Conservation (phyloP, 2,329 filamentous ascomycete genomes). For the Rutstroemia sp. region DNA sequence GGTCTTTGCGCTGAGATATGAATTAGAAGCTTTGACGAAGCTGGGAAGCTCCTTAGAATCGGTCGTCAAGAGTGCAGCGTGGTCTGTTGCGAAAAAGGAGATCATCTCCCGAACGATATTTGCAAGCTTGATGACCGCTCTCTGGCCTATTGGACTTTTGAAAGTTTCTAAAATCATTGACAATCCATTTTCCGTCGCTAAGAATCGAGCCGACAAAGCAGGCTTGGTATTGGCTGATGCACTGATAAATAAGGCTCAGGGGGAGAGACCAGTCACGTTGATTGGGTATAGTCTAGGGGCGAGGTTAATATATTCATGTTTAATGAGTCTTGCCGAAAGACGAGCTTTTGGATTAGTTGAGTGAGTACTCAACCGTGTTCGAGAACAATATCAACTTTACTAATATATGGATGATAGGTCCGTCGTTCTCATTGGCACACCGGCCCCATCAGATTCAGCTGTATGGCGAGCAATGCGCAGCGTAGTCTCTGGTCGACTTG, state of each 20-base stretch:
- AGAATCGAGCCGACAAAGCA: constrained; percentile 71
- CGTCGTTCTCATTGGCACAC: constrained; percentile 75
- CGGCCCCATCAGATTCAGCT: constrained; percentile 61
- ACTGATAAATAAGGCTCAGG: constrained; percentile 72
- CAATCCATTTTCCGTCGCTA: constrained; percentile 75
- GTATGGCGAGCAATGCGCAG: constrained; percentile 73
- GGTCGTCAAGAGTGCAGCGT: constrained; percentile 74
- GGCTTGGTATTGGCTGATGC: constrained; percentile 75
- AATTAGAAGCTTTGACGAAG: constrained; percentile 68
- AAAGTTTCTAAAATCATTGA: constrained; percentile 64
- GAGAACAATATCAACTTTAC: background rate
- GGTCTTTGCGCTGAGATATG: constrained; percentile 78
- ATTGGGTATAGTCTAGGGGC: constrained; percentile 79
- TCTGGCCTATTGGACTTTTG: constrained; percentile 63
- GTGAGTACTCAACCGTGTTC: constrained; percentile 32
- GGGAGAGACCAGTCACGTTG: constrained; percentile 72
- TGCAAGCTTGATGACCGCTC: constrained; percentile 57
- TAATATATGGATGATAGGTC: constrained; percentile 23
- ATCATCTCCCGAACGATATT: constrained; percentile 57
- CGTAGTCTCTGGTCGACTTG: constrained; percentile 72
- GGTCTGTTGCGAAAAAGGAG: constrained; percentile 62
- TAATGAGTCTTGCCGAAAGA: constrained; percentile 68
- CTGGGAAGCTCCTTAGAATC: constrained; percentile 72
- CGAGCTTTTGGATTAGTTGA: constrained; percentile 80
- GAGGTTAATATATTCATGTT: constrained; percentile 73